Conservation (phyloP, 768 basidiomycete species). For the Boletus rubroflammeus region DNA sequence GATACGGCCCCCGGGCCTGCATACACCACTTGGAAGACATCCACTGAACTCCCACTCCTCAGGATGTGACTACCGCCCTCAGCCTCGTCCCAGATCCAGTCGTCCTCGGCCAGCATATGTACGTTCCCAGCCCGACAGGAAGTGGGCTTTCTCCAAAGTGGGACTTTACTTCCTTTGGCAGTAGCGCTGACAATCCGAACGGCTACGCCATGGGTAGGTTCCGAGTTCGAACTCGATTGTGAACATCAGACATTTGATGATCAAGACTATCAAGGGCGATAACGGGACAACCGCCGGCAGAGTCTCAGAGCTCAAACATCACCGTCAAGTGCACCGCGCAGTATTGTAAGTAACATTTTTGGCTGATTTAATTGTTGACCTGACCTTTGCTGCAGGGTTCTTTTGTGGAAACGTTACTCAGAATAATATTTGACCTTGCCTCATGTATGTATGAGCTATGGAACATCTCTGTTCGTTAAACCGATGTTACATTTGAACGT, state of each 20-base stretch:
- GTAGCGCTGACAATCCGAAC: slow-evolving; percentile 37
- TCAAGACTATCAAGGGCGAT: slow-evolving; percentile 44
- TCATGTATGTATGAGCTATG: too few relatives aligned
- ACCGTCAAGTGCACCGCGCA: too few relatives aligned
- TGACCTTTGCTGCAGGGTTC: neutral
- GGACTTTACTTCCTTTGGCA: slow-evolving; percentile 45
- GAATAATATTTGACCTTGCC: neutral
- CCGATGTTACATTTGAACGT: neutral
- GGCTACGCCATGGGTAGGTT: slow-evolving; percentile 46
- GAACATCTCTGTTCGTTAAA: neutral
- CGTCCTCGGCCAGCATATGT: slow-evolving; percentile 34
- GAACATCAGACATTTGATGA: slow-evolving; percentile 41
- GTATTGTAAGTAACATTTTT: too few relatives aligned
- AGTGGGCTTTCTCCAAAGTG: slow-evolving; percentile 47
- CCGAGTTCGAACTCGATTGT: slow-evolving; percentile 38
- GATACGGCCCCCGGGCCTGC: slow-evolving; percentile 29
- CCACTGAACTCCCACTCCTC: neutral
- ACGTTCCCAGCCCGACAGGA: slow-evolving; percentile 44
- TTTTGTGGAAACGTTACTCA: neutral
- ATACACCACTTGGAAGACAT: slow-evolving; percentile 30
- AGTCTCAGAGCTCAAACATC: too few relatives aligned
- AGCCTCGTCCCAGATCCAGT: slow-evolving; percentile 9
- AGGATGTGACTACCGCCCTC: slow-evolving; percentile 12
- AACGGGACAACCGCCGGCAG: too few relatives aligned
- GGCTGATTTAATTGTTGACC: slow-evolving; percentile 21